Base-by-base conservation (phyloP, 148 eudicot genomes). In the Heliosperma pusillum region DNA sequence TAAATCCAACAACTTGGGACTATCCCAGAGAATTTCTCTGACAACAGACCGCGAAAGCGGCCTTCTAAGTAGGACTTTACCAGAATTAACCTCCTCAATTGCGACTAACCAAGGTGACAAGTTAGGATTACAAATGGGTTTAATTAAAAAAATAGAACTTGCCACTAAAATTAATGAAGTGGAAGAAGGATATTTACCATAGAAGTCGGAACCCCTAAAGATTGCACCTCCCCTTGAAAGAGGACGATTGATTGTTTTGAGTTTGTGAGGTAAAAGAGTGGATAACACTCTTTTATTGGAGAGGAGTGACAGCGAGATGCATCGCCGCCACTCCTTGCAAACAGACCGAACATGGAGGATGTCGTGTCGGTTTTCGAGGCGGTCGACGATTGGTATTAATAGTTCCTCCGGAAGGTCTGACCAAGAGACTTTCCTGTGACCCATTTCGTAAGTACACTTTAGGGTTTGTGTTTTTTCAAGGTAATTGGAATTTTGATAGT, bases 31-130 rank as follows among this genome's bases (percentile, higher is more conserved):
- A 33, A 69, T 3, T 22, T 47, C 25, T 12, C 58, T n/a, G n/a
- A n/a, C n/a, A n/a, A n/a, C 61, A 7, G 12, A 25, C 11, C 75
- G 65, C 21, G 65, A 29, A 29, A 72, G 27, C 9, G 75, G 57
- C 27, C 10, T 24, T 12, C 65, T 20, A n/a, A 59, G 53, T n/a
- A 50, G 11, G 10, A 72, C 16, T 29, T 60, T 73, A 36, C 76
- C 68, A 7, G 76, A 36, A 22, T 40, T 60, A 10, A 60, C 10
- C 68, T 73, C 76, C 68, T 73, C 76, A 7, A 73, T 67, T 7
- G 56, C 22, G 15, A 40, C 21, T n/a, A 73, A 42, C 76, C 76
- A 73, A 21, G 76, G 68, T 21, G 52, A 33, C 4, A 73, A 45
- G n/a, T 66, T n/a, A 15, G 65, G 40, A 29, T 72, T 36, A 72